Evolutionary conservation across 1,284 basidiomycete genomes (phyloP).

Genomic region (Butyriboletus appendiculatus): DNA sequence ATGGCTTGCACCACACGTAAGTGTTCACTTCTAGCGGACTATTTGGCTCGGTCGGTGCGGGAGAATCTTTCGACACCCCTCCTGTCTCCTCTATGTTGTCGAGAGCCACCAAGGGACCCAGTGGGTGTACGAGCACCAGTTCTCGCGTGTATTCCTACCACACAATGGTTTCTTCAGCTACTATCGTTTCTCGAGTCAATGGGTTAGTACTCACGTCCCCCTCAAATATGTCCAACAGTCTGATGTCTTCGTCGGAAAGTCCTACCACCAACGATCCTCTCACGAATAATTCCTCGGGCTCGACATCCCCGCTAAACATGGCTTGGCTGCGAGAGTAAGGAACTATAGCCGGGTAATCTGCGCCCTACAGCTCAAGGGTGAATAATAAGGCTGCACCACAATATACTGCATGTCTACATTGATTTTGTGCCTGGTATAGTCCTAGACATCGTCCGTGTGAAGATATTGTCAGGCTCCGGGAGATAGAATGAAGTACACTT

Average conservation of each 20-base stretch:
- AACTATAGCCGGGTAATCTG: slow-evolving; percentile 82
- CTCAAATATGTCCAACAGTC: slow-evolving; percentile 74
- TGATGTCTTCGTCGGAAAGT: slow-evolving; percentile 58
- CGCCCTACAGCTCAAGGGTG: slow-evolving; percentile 40
- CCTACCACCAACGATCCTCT: slow-evolving; percentile 73
- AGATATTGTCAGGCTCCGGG: slow-evolving; percentile 1
- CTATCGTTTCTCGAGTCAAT: neutral
- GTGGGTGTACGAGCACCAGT: slow-evolving; percentile 54
- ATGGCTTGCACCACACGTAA: slow-evolving; percentile 64
- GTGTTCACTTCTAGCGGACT: slow-evolving; percentile 53
- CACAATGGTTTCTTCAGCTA: neutral
- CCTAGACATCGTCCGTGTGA: slow-evolving; percentile 39
- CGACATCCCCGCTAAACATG: slow-evolving; percentile 48
- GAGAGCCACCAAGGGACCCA: slow-evolving; percentile 45
- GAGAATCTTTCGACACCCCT: slow-evolving; percentile 41
- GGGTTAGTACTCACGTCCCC: slow-evolving; percentile 57
- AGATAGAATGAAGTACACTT: slow-evolving; percentile 13
- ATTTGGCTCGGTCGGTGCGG: slow-evolving; percentile 37
- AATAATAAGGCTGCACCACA: neutral
- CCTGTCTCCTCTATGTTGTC: slow-evolving; percentile 27
- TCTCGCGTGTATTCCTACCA: slow-evolving; percentile 72
- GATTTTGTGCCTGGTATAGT: slow-evolving; percentile 75
- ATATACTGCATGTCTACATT: slow-evolving; percentile 34
- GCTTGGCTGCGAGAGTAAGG: slow-evolving; percentile 48
- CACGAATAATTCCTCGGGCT: slow-evolving; percentile 54